Base-by-base conservation (phyloP, 2,329 filamentous ascomycete genomes). In the Periconia macrospinosa region DNA sequence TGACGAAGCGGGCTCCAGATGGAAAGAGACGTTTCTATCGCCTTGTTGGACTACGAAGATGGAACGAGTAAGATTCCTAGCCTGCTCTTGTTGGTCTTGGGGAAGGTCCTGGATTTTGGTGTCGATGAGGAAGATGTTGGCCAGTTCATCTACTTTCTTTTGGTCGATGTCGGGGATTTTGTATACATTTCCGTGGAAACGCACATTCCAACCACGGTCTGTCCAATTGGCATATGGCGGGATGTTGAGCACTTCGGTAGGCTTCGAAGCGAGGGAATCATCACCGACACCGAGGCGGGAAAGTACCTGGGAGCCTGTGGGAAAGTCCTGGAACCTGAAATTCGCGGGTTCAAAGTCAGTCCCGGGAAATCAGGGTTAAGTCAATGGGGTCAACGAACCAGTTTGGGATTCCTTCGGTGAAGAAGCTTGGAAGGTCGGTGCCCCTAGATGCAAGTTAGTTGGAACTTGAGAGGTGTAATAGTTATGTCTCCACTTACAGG, bases 111-210 rank as follows among this genome's bases (percentile, higher is more conserved):
- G 71, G 35, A 91, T 81, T 50, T 81, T 79, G 6, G 83, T 85
- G 47, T 81, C 86, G 54, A 91, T 81, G 10, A 92, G 79, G 73
- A 92, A 91, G 30, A 84, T 71, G 59, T 91, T 86, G 53, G 88
- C 87, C 3, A 92, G 78, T 37, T 86, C 79, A 60, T 92, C 82
- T 44, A 92, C 76, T 61, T 84, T 89, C 33, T 78, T 76, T 60
- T 84, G 78, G 1, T 81, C 82, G 33, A 89, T 86, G 54, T 89
- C 83, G 1, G 89, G 89, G 57, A 88, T 83, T 71, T 91, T 92
- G 79, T 87, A 92, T n/a, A 92, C 86, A 65, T 91, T 91, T 61
- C 89, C 90, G 60, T 89, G 89, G 57, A 92, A 84, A 27, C 88
- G 82, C 3, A 92, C 80, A 57, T 86, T 90, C 90, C 90, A 92